These are phyloP conservation scores for Euphorbia peplus DNA, from an alignment of 345 rosid genomes.

Conservation along the genomic window DNA sequence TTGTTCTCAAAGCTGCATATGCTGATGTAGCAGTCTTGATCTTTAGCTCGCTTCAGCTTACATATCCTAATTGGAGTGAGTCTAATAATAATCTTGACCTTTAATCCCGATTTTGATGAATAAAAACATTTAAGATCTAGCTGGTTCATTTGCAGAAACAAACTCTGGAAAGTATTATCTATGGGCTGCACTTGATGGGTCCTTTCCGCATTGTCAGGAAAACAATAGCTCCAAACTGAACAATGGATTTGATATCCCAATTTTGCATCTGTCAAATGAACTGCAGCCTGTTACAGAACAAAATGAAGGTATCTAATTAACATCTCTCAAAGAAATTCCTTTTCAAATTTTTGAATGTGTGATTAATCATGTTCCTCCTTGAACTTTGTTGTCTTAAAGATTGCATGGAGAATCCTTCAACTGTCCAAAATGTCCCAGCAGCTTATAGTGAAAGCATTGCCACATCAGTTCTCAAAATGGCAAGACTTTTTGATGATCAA, in stretches of 20 bases:
- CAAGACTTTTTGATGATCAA: background rate
- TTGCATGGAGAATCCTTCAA: no score
- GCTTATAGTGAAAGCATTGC: background rate
- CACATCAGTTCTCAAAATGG: slow-evolving; percentile 4
- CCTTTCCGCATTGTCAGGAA: background rate
- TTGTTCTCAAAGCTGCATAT: background rate
- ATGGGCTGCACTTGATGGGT: background rate
- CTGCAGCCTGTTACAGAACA: background rate
- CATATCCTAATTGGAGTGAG: slow-evolving; percentile 8
- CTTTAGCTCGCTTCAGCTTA: slow-evolving; percentile 11
- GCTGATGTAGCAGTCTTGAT: background rate
- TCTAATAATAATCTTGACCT: no score
- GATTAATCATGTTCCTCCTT: no score
- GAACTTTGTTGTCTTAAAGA: no score
- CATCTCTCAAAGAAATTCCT: no score
- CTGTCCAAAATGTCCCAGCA: no score
- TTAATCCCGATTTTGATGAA: no score
- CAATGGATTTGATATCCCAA: background rate
- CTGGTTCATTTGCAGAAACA: background rate
- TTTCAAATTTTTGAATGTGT: background rate
- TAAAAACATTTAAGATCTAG: no score
- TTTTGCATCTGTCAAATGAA: background rate
- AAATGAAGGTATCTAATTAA: no score
- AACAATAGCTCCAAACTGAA: background rate
- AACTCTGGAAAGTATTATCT: background rate